Base-by-base conservation (phyloP, 441 rosid genomes). In the Pelargonium cotyledonis region DNA sequence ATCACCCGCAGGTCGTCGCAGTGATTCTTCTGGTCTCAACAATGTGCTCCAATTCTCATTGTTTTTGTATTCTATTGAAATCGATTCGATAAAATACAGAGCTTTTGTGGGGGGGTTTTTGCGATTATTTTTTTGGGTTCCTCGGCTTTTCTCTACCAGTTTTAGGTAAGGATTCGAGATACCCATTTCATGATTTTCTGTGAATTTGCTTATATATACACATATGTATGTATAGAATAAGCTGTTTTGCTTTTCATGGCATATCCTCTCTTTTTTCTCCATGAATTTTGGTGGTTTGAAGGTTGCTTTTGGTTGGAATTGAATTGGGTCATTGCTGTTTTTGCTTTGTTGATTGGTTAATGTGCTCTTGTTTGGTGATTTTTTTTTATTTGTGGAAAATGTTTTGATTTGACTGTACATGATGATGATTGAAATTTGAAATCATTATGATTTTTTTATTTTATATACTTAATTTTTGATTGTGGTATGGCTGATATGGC, bases 31-130 rank as follows among this genome's bases (percentile, higher is more conserved):
- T 60, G 35, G 63, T 60, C 63, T 60, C 63, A 10, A 7, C 5
- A 21, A 31, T 60, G 60, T 14, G 63, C 63, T 60, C 12, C 43
- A 40, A 40, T 23, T 60, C 63, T 8, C 12, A 21, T 49, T 5
- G 55, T 14, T 60, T 21, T 60, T 58, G 63, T 55, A 16, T 21
- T 55, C 18, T 21, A 60, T 60, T 60, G 63, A 60, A 60, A 21
- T 60, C 63, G 63, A 60, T 60, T 73, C 77, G 65, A 67, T 40
- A 40, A 40, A 40, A 40, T 2, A 40, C 43, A 40, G 43, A 40
- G 43, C 43, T 40, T 40, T 40, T 40, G 71, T 76, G 65, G 53
- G 26, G 65, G 53, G 26, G 60, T n/a, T 15, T 21, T 60, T 9
- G 4, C 63, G 29, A 57, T 57, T 57, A 18, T 26, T 57, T 40